phyloP scores from a whole-genome alignment of 2,329 filamentous ascomycete species.

The Penicillium sp. region DNA sequence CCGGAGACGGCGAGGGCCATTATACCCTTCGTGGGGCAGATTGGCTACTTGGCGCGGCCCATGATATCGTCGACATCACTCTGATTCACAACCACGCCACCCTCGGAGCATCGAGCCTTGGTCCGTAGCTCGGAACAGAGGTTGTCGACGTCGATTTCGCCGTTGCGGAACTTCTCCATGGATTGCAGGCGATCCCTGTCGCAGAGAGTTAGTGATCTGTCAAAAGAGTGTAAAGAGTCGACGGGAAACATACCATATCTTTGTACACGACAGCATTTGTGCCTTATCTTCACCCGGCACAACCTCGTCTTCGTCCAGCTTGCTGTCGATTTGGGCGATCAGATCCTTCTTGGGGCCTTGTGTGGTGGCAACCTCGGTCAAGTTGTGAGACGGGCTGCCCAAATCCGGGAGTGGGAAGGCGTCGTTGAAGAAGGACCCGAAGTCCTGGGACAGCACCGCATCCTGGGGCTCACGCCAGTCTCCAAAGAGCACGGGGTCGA shows the following conservation, averaged over 20 bases:
- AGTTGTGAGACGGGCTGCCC: constrained; percentile 72
- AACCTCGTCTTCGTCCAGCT: constrained; percentile 63
- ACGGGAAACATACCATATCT: constrained; percentile 75
- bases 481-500: constrained; percentile 87
- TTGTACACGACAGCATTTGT: constrained; percentile 76
- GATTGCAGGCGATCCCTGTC: constrained; percentile 86
- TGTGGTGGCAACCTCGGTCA: constrained; percentile 36
- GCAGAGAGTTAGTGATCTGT: constrained; percentile 41
- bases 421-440: constrained; percentile 72
- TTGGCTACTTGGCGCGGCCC: constrained; percentile 39
- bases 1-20: background rate
- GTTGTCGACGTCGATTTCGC: constrained; percentile 89
- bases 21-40: background rate
- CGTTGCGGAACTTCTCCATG: constrained; percentile 82
- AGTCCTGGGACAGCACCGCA: constrained; percentile 68
- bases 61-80: constrained; percentile 81
- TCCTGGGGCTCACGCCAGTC: constrained; percentile 90
- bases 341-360: constrained; percentile 63
- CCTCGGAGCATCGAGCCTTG: constrained; percentile 91
- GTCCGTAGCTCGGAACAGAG: constrained; percentile 90
- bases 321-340: constrained; percentile 70
- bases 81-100: constrained; percentile 83
- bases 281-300: constrained; percentile 60
- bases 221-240: constrained; percentile 1
- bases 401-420: constrained; percentile 76